Evolutionary conservation across 2,329 filamentous ascomycete genomes (phyloP).

Genomic region (Fusarium sp.): DNA sequence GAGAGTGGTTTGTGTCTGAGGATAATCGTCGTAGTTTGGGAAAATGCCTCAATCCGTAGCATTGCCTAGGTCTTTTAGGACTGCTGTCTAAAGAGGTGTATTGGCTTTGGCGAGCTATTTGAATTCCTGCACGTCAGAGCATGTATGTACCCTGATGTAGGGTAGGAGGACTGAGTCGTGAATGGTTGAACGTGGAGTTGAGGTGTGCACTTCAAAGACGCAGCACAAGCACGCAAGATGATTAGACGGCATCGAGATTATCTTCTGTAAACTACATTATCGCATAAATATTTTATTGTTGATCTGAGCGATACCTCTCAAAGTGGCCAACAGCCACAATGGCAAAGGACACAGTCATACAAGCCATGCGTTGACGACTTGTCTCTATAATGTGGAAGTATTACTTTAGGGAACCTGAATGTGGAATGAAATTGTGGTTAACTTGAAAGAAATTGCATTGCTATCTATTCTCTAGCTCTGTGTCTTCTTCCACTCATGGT

Average conservation of each 20-base stretch:
- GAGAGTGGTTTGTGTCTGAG: background rate
- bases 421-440: background rate
- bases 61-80: background rate
- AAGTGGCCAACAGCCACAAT: background rate
- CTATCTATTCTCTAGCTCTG: conserved; percentile 1
- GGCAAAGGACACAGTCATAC: background rate
- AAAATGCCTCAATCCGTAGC: background rate
- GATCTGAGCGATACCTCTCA: background rate
- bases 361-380: background rate
- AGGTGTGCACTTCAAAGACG: background rate
- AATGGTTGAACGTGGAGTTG: background rate
- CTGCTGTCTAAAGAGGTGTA: background rate
- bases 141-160: background rate
- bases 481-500: conserved; percentile 29
- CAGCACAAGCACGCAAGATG: background rate
- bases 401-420: background rate
- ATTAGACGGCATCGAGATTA: background rate
- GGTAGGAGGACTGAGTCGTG: background rate
- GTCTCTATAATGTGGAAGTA: accelerated
- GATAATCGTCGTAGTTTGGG: background rate
- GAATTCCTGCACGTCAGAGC: background rate
- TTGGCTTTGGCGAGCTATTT: background rate
- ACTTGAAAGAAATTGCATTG: background rate
- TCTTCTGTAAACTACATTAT: background rate
- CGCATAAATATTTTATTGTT: background rate